These are phyloP conservation scores for Antarctomyces pellizariae DNA, from an alignment of 495 filamentous ascomycete species.

Conservation along the genomic window DNA sequence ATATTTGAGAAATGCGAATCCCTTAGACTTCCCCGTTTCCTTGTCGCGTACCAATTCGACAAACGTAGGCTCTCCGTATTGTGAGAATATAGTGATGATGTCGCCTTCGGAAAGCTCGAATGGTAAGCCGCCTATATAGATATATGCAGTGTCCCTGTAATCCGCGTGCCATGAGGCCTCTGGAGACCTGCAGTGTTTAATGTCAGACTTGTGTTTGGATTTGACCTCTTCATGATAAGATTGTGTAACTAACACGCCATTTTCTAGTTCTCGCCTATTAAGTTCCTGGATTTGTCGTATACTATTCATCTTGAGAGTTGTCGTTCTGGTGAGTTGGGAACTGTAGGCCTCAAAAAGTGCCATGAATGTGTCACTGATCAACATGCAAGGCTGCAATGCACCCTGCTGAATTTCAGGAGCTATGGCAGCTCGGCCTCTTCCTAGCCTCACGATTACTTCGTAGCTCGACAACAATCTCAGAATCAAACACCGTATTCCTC, in stretches of 20 bases:
- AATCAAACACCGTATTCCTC: no score
- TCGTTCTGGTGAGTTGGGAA: slow-evolving; percentile 1
- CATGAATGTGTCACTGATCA: slow-evolving; percentile 5
- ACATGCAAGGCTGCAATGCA: slow-evolving; percentile 1
- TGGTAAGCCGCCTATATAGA: slow-evolving; percentile 88
- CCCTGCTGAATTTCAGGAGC: no score
- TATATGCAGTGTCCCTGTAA: slow-evolving; percentile 88
- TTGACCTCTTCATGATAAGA: no score
- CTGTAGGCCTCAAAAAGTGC: not conserved
- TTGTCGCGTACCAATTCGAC: slow-evolving; percentile 82
- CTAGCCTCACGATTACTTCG: not conserved
- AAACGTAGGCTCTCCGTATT: slow-evolving; percentile 84
- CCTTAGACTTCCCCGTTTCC: slow-evolving; percentile 80
- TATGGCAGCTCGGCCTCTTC: no score
- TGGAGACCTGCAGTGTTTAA: slow-evolving; percentile 29
- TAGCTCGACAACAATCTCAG: no score
- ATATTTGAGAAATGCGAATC: slow-evolving; percentile 92
- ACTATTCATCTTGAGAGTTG: slow-evolving; percentile 46
- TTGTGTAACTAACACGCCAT: slow-evolving; percentile 36
- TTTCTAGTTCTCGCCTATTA: slow-evolving; percentile 88
- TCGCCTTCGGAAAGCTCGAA: slow-evolving; percentile 91
- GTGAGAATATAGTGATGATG: slow-evolving; percentile 89
- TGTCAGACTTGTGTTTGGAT: slow-evolving; percentile 6
- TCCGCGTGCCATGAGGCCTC: slow-evolving; percentile 93
- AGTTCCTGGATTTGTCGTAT: slow-evolving; percentile 79